These are phyloP conservation scores for Ustilago hordei DNA, from an alignment of 1,284 basidiomycete genomes.

Conservation along the genomic window DNA sequence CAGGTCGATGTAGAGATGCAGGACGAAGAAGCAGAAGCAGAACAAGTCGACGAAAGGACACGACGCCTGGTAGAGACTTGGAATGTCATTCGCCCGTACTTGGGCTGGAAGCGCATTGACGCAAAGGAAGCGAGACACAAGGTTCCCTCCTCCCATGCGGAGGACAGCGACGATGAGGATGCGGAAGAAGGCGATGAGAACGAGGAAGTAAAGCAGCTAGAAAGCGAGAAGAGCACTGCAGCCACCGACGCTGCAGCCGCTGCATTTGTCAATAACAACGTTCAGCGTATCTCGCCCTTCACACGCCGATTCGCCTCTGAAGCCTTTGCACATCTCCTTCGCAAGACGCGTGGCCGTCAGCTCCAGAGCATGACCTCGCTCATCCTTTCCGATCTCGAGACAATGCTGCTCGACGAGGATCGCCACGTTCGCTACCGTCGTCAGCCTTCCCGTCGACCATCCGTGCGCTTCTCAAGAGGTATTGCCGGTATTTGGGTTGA, in stretches of 20 bases:
- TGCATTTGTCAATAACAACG: constrained; percentile 34
- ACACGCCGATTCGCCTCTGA: constrained; percentile 66
- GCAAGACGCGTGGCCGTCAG: constrained; percentile 58
- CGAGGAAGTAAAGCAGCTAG: constrained; percentile 6
- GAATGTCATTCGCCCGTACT: constrained; percentile 56
- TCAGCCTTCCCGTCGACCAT: constrained; percentile 33
- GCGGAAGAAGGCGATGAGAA: constrained; percentile 21
- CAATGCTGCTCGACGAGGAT: constrained; percentile 50
- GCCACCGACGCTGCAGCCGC: neutral
- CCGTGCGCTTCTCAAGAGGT: constrained; percentile 52
- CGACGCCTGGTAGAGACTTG: constrained; percentile 53
- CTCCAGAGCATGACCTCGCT: constrained; percentile 46
- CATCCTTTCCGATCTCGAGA: constrained; percentile 56
- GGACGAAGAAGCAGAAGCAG: constrained; percentile 35
- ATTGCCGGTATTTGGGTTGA: constrained; percentile 66
- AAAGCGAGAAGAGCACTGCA: neutral
- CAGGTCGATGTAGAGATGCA: constrained; percentile 19
- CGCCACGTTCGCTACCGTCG: constrained; percentile 24
- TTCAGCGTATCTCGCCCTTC: constrained; percentile 53
- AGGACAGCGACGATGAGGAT: constrained; percentile 21
- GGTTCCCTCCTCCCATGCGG: neutral
- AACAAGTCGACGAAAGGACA: constrained; percentile 42
- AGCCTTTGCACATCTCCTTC: constrained; percentile 66
- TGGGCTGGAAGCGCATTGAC: constrained; percentile 50
- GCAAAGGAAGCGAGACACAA: constrained; percentile 13